Evolutionary conservation across 2,329 filamentous ascomycete genomes (phyloP), one percentile per base, ranked within the genome.

Genomic region (Pseudogymnoascus sp.): DNA sequence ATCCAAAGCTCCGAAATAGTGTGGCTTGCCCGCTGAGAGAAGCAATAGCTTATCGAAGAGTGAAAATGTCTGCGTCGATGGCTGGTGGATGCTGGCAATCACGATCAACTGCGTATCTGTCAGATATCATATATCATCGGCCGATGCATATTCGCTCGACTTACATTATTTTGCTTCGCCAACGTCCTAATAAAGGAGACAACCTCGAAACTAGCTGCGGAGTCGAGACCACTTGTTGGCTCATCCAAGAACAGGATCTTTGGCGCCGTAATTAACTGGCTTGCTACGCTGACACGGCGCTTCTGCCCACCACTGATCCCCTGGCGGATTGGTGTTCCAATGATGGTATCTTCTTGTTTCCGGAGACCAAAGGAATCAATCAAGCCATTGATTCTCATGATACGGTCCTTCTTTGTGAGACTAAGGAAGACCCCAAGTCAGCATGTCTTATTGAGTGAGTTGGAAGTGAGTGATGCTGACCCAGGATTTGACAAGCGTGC

Each of bases 51-150:
- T 90, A 73, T 96, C 90, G 69, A 96, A 96, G 10, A 92, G 83
- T 66, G 88, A 82, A 70, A 92, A 96, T 0, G 89, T 93, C 0
- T 86, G 83, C 0, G 90, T 90, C 0, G 90, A 93, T 0, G 92
- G 92, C 72, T 96, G 92, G 73, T 96, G 92, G 66, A 96, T 95
- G 48, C 88, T 92, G 3, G 89, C 89, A 65, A 96, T 86, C 34
- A 95, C 85, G 65, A 95, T 85, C 65, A 95, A 79, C 84, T 88
- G 65, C 51, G 61, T 65, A 41, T 62, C 63, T 62, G 69, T 7
- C 70, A 69, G 61, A 72, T 66, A 8, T 68, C 45, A 54, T 71
- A 72, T 66, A 8, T 68, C 45, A 54, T 71, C 71, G 4, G 2
- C 13, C 3, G n/a, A 36, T 14, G 16, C 60, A 68, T 64, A 68